A percentile compares a stretch with the other conserved stretches of the same genome.
Evolutionary conservation across 1,139 yeast genomes (phyloP).

Genomic region (Nakaseomyces uthaithaninus): DNA sequence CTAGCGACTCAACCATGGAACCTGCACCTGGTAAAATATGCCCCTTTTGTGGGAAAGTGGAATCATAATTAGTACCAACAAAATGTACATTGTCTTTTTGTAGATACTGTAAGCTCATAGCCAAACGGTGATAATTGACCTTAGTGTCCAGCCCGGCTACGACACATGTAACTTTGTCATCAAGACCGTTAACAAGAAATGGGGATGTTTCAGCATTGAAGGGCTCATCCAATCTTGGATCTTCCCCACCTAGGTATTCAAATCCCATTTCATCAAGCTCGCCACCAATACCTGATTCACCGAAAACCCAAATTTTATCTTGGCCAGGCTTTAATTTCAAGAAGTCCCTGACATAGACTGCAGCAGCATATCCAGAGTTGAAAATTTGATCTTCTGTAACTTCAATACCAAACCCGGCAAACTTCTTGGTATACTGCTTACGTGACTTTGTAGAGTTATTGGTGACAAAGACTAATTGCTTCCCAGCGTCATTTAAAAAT

Average conservation of each 20-base stretch:
- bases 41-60: conserved; percentile 88
- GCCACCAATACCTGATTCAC: conserved; percentile 71
- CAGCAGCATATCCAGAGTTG: conserved; percentile 88
- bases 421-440: conserved; percentile 64
- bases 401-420: conserved; percentile 61
- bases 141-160: conserved; percentile 77
- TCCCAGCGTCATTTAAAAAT: conserved; percentile 43
- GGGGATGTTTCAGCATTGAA: conserved; percentile 41
- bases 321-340: conserved; percentile 54
- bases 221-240: conserved; percentile 35
- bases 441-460: conserved; percentile 92
- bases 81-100: conserved; percentile 61
- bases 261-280: conserved; percentile 67
- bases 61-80: conserved; percentile 91
- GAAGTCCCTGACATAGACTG: conserved; percentile 74
- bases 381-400: conserved; percentile 69
- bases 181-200: conserved; percentile 44
- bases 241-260: conserved; percentile 67
- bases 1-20: conserved; percentile 73
- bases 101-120: conserved; percentile 75
- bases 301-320: conserved; percentile 79
- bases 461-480: conserved; percentile 79
- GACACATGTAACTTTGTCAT: conserved; percentile 74
- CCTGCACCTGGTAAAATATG: conserved; percentile 91
- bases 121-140: conserved; percentile 72